Base-by-base conservation (phyloP, 108 stramenopile species). In the Schizochytrium sp. region DNA sequence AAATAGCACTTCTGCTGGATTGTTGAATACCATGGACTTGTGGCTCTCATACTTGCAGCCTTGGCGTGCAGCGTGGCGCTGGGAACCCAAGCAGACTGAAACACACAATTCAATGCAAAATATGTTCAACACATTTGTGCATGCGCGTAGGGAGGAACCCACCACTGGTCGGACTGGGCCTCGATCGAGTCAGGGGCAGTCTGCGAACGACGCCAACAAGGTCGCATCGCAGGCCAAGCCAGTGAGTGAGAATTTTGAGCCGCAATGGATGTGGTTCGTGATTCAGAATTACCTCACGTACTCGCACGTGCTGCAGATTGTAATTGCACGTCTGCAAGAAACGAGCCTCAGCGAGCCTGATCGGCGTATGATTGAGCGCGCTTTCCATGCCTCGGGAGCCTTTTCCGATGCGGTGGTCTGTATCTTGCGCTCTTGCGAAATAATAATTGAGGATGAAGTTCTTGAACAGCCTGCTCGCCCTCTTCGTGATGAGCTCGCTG, bases 241-340 rank as follows among this genome's bases (percentile, higher is more conserved):
- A 1, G 28, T 50, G 5, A 83, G 50, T 53, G 76, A 17, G 47
- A 49, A 50, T n/a, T 83, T 55, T 4, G 76, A 83, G 47, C 50
- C 76, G 53, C 53, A 49, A 17, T 83, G 76, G 76, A 83, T 83
- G 76, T 83, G 76, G 76, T 83, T 83, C 53, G 76, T 83, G 10
- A 28, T 83, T 13, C 76, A 83, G 47, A 49, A 83, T 40, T 83
- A 83, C 47, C 53, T 83, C 17, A 55, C 76, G 47, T 83, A 83
- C 28, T 7, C 76, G 1, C 50, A 83, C 13, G 53, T 83, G 0
- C 76, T 83, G 47, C 76, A 83, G 76, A 55, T 55, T 10, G 53
- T 83, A 47, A 44, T 69, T 0, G 10, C 64, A 0, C 64, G 64
- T 8, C 49, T 55, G 53, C 76, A 83, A 28, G 50, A 55, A 53